Evolutionary conservation across 2,329 filamentous ascomycete species (phyloP).

Genomic region (Zymoseptoria tritici): DNA sequence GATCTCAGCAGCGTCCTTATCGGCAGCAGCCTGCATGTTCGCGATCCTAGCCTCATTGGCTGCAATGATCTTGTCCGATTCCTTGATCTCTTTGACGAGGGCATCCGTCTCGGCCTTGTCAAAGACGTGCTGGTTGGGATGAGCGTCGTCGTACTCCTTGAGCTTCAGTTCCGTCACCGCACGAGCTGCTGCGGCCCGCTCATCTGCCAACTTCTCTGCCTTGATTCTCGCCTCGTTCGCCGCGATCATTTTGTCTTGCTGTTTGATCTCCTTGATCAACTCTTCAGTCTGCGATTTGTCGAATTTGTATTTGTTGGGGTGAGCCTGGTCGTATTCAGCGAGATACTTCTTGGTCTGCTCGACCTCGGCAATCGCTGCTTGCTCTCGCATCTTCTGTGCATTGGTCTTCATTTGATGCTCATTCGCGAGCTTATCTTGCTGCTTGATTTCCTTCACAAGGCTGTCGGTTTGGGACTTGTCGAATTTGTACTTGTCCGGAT

Average conservation of each 20-base stretch:
- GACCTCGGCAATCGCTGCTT: background rate
- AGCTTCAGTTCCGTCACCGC: background rate
- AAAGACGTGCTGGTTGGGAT: background rate
- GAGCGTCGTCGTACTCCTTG: background rate
- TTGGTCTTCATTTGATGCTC: background rate
- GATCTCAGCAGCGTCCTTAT: background rate
- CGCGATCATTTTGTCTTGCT: background rate
- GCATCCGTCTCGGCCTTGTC: background rate
- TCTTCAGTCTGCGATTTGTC: background rate
- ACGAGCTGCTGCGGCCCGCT: background rate
- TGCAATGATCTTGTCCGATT: background rate
- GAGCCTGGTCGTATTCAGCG: background rate
- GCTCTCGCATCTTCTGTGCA: background rate
- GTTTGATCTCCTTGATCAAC: background rate
- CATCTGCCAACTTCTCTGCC: background rate
- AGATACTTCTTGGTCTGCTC: background rate
- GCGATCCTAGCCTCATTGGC: background rate
- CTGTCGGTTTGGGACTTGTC: background rate
- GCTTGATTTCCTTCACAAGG: background rate
- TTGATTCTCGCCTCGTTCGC: background rate
- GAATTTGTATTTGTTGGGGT: background rate
- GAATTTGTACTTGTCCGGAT: background rate
- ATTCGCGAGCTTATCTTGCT: background rate
- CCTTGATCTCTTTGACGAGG: background rate
- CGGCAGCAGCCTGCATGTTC: background rate